A percentile compares a stretch with the other conserved stretches of the same genome.
Conservation (phyloP, 176 grass and related monocot genomes). For the Typha latifolia region DNA sequence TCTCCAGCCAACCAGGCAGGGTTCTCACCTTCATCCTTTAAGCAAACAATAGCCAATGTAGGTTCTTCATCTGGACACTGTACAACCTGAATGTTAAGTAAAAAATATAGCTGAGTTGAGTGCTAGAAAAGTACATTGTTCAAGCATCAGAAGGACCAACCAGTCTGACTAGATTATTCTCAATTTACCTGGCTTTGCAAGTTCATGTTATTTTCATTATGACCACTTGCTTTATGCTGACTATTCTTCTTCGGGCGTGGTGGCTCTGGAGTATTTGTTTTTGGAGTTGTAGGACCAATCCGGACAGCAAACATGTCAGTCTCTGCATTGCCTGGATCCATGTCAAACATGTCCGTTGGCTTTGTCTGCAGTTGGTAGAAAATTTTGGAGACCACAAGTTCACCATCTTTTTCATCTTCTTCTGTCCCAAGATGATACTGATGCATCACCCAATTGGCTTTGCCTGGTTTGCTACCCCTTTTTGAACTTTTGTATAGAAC, state of each 20-base stretch:
- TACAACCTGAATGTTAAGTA: background rate
- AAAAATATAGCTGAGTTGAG: background rate
- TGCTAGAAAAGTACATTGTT: background rate
- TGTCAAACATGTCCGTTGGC: slow-evolving; percentile 30
- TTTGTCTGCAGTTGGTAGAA: slow-evolving; percentile 45
- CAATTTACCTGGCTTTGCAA: slow-evolving; percentile 42
- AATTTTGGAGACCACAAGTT: slow-evolving; percentile 68
- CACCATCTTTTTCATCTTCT: slow-evolving; percentile 61
- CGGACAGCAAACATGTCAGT: slow-evolving; percentile 22
- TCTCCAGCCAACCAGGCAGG: slow-evolving; percentile 37
- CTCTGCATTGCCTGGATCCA: slow-evolving; percentile 23
- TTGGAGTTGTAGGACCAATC: slow-evolving; percentile 69
- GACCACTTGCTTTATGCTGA: slow-evolving; percentile 17
- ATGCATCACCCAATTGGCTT: slow-evolving; percentile 77
- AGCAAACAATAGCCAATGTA: slow-evolving; percentile 19
- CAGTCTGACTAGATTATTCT: background rate
- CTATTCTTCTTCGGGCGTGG: slow-evolving; percentile 27
- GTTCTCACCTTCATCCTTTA: slow-evolving; percentile 30
- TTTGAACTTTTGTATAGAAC: slow-evolving; percentile 60
- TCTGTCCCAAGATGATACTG: slow-evolving; percentile 70
- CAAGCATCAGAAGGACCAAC: background rate
- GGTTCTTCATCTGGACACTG: slow-evolving; percentile 14
- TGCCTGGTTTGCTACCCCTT: slow-evolving; percentile 48
- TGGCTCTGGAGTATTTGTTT: slow-evolving; percentile 40
- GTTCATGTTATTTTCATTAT: slow-evolving; percentile 15